Conservation (phyloP, 164 flowering plant genomes). For the Chimonanthus praecox region DNA sequence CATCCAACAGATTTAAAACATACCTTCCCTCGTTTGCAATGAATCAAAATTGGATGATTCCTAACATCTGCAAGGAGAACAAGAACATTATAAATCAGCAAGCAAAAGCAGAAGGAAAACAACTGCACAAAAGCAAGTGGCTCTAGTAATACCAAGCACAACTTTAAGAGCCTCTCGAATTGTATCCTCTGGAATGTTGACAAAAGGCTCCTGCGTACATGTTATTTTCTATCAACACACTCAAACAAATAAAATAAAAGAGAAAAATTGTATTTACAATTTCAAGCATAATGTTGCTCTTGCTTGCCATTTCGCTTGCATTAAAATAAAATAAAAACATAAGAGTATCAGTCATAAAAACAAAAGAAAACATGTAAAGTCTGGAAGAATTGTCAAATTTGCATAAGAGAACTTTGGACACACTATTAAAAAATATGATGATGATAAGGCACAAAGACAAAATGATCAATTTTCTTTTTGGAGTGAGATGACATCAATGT, state of each 20-base stretch:
- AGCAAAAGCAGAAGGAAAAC: neutral
- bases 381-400: no score
- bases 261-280: neutral
- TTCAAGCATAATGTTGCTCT: neutral
- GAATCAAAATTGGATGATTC: constrained; percentile 71
- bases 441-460: no score
- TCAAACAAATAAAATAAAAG: neutral
- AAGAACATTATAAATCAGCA: neutral
- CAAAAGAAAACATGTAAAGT: no score
- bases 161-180: constrained; percentile 72
- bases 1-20: neutral
- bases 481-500: no score
- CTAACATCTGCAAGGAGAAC: constrained; percentile 35
- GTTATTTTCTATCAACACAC: neutral
- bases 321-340: no score
- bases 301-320: neutral
- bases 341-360: neutral
- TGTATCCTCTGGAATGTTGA: constrained; percentile 63
- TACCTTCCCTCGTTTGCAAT: constrained; percentile 87
- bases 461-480: no score
- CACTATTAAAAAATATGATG: no score
- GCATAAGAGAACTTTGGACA: no score
- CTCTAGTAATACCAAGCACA: constrained; percentile 44
- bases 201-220: constrained; percentile 65
- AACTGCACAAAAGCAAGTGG: neutral